Conservation (phyloP, 768 basidiomycete species). For the Tylopilus sp. region DNA sequence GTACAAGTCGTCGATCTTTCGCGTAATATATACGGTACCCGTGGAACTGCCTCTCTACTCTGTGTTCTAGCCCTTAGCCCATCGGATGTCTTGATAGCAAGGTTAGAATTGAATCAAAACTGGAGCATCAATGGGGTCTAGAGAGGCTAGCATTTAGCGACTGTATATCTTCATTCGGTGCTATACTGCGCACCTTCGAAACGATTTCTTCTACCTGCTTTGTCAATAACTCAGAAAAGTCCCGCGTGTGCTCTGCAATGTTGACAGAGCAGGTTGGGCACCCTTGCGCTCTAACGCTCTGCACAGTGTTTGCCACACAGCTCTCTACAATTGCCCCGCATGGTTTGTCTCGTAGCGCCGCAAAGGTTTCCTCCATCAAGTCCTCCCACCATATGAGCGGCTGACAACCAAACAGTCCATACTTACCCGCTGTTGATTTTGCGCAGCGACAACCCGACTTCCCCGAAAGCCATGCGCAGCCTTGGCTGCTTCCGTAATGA, state of each 20-base stretch:
- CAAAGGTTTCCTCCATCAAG: constrained; percentile 2
- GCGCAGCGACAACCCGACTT: neutral
- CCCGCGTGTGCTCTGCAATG: neutral
- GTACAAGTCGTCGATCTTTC: neutral
- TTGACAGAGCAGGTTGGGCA: neutral
- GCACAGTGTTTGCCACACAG: neutral
- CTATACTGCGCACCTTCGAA: neutral
- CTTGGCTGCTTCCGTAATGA: neutral
- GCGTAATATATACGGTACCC: neutral
- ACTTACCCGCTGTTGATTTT: neutral
- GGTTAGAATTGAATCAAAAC: neutral
- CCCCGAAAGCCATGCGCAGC: constrained; percentile 6
- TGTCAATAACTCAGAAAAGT: neutral
- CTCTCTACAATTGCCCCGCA: neutral
- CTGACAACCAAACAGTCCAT: neutral
- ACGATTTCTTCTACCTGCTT: constrained; percentile 8
- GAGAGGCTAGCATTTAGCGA: neutral
- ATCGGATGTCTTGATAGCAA: neutral
- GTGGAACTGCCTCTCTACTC: neutral
- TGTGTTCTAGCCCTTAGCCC: neutral
- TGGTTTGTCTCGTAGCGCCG: neutral
- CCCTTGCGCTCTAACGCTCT: neutral
- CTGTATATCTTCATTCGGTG: neutral
- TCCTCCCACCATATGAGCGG: constrained; percentile 20
- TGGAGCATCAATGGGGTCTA: neutral